Evolutionary conservation across 306 rosid species (phyloP).

Genomic region (Cyamopsis tetragonoloba): DNA sequence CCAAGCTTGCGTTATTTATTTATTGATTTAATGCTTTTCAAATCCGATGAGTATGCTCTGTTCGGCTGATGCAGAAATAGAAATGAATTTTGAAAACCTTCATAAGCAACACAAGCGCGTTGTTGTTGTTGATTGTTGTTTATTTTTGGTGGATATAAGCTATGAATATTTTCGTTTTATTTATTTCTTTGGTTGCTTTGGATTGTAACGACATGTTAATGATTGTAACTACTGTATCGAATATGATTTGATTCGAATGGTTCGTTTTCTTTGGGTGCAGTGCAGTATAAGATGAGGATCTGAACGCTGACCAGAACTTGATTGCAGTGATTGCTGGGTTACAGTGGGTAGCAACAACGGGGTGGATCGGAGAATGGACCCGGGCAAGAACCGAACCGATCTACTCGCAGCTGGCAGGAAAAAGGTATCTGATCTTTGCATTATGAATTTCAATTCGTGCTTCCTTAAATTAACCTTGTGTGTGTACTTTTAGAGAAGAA

Average conservation of each 20-base stretch:
- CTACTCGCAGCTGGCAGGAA: constrained; percentile 88
- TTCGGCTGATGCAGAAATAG: constrained; percentile 5
- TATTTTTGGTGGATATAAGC: neutral
- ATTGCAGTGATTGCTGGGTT: constrained; percentile 29
- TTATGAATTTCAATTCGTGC: constrained; percentile 5
- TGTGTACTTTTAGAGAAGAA: neutral
- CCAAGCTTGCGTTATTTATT: neutral
- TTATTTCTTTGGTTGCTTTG: neutral
- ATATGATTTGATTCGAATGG: constrained; percentile 5
- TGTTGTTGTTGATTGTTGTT: neutral
- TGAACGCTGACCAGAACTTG: constrained; percentile 34
- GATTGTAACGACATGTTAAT: neutral
- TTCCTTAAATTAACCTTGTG: neutral
- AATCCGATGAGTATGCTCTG: constrained; percentile 4
- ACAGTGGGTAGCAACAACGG: constrained; percentile 48
- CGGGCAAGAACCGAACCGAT: constrained; percentile 86
- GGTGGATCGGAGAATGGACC: constrained; percentile 78
- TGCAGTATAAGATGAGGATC: constrained; percentile 34
- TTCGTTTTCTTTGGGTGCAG: neutral
- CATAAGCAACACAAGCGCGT: neutral
- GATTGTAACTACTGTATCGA: neutral
- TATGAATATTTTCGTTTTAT: neutral
- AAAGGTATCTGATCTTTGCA: constrained; percentile 42
- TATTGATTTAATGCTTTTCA: neutral
- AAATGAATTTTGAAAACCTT: neutral